A percentile compares a stretch with the other conserved stretches of the same genome.
These are phyloP conservation scores for Aspergillus sp. DNA, from an alignment of 2,329 filamentous ascomycete species.

Conservation along the genomic window DNA sequence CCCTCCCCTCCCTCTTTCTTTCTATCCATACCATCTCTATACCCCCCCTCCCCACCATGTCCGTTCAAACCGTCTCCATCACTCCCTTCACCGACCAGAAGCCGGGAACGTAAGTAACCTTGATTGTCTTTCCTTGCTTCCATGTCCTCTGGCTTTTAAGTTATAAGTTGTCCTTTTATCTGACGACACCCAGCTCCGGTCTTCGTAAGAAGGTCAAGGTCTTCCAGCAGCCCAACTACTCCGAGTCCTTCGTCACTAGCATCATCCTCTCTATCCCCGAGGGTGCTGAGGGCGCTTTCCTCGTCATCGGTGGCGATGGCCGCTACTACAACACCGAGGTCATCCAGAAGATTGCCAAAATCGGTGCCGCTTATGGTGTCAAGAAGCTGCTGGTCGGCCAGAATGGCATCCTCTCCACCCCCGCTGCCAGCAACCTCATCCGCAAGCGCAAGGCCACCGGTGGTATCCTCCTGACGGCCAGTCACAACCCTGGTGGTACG, in stretches of 20 bases:
- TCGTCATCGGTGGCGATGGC: constrained; percentile 97
- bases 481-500: constrained; percentile 96
- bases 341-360: constrained; percentile 95
- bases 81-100: constrained; percentile 94
- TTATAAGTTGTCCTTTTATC: not conserved
- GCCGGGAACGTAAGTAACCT: constrained; percentile 84
- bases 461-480: constrained; percentile 93
- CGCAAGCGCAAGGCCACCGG: constrained; percentile 92
- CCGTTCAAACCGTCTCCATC: constrained; percentile 75
- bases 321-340: constrained; percentile 97
- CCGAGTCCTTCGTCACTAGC: constrained; percentile 90
- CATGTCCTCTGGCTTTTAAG: constrained; percentile 16
- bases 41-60: constrained; percentile 56
- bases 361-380: constrained; percentile 92
- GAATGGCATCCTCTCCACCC: constrained; percentile 93
- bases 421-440: constrained; percentile 93
- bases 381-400: constrained; percentile 98
- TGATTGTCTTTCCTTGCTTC: not conserved
- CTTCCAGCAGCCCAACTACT: constrained; percentile 94
- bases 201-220: constrained; percentile 98
- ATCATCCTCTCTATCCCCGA: constrained; percentile 96
- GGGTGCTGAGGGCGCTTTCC: constrained; percentile 80
- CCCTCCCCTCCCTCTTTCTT: not conserved
- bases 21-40: constrained; percentile 5
- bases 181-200: constrained; percentile 84